Percentiles rank a stretch among this genome's conserved stretches.
phyloP scores from a whole-genome alignment of 495 filamentous ascomycete genomes.

The Hypoxylon perforatum region DNA sequence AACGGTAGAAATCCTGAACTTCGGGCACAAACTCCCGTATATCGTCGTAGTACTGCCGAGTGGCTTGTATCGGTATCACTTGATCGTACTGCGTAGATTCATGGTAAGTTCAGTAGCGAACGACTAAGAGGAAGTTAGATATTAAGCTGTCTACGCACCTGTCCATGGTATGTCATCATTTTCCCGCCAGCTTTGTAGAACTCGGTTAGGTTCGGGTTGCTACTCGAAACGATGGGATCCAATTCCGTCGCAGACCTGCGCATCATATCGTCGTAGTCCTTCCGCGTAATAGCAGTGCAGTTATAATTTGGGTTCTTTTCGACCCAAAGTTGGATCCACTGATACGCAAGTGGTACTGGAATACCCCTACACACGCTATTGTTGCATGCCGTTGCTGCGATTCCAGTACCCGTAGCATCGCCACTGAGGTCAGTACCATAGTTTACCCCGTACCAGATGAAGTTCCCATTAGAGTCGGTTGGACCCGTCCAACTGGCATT shows the following conservation, averaged over 20 bases:
- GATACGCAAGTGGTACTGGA: slow-evolving; percentile 1
- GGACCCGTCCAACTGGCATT: slow-evolving; percentile 45
- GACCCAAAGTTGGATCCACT: slow-evolving; percentile 36
- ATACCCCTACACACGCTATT: slow-evolving; percentile 14
- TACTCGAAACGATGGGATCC: slow-evolving; percentile 46
- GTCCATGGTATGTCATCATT: slow-evolving; percentile 59
- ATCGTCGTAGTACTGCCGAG: slow-evolving; percentile 41
- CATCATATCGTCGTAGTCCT: slow-evolving; percentile 43
- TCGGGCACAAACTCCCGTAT: slow-evolving; percentile 29
- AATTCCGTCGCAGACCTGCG: slow-evolving; percentile 42
- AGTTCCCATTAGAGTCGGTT: slow-evolving; percentile 25
- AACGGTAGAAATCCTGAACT: slow-evolving; percentile 43
- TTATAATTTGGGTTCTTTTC: slow-evolving; percentile 36
- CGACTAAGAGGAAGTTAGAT: neutral
- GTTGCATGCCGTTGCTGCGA: slow-evolving; percentile 40
- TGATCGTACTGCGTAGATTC: slow-evolving; percentile 29
- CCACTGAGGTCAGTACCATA: slow-evolving; percentile 33
- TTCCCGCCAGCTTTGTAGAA: slow-evolving; percentile 55
- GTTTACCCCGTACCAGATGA: slow-evolving; percentile 39
- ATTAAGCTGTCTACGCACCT: slow-evolving; percentile 47
- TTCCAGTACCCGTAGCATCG: slow-evolving; percentile 17
- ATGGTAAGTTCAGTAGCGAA: neutral
- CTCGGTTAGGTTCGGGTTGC: slow-evolving; percentile 54
- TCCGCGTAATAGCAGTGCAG: slow-evolving; percentile 24
- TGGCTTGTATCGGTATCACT: slow-evolving; percentile 39